Evolutionary conservation across 1,139 yeast species (phyloP).

Genomic region (Blastobotrys elegans): DNA sequence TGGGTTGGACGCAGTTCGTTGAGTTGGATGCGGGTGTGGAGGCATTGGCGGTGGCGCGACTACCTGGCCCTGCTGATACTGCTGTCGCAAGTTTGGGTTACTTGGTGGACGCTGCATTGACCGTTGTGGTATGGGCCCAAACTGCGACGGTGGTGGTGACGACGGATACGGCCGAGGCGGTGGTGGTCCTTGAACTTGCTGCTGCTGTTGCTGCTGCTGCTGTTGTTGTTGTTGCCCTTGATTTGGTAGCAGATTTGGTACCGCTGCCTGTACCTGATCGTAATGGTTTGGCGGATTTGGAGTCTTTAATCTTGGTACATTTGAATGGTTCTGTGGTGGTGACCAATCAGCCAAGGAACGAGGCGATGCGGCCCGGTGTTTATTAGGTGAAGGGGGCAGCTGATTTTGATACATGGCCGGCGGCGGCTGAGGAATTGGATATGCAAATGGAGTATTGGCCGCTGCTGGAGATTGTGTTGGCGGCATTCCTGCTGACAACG

Average conservation of each 20-base stretch:
- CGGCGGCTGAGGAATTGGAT: conserved; percentile 11
- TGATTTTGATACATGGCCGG: conserved; percentile 14
- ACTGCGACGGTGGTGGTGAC: conserved; percentile 17
- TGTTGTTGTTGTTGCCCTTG: no score
- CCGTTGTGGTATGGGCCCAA: conserved; percentile 19
- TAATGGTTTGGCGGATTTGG: conserved; percentile 14
- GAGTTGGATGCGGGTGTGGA: conserved; percentile 16
- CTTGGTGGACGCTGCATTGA: conserved; percentile 13
- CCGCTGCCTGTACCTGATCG: no score
- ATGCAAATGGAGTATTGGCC: neutral
- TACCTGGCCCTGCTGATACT: conserved; percentile 8
- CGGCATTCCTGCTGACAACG: neutral
- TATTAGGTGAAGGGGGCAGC: neutral
- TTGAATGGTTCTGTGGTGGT: conserved; percentile 2
- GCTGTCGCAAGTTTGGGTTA: neutral
- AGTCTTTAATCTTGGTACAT: conserved; percentile 12
- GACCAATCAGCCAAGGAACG: conserved; percentile 6
- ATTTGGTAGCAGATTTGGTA: no score
- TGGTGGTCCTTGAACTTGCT: no score
- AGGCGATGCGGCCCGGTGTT: neutral
- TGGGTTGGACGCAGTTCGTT: conserved; percentile 17
- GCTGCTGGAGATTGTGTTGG: conserved; percentile 2
- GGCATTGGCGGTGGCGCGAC: conserved; percentile 3
- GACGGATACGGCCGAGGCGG: neutral
- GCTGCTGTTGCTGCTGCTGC: no score